Percentiles rank a stretch among this genome's conserved stretches.
phyloP scores from a whole-genome alignment of 2,329 filamentous ascomycete species.

The Botrytis paeoniae region DNA sequence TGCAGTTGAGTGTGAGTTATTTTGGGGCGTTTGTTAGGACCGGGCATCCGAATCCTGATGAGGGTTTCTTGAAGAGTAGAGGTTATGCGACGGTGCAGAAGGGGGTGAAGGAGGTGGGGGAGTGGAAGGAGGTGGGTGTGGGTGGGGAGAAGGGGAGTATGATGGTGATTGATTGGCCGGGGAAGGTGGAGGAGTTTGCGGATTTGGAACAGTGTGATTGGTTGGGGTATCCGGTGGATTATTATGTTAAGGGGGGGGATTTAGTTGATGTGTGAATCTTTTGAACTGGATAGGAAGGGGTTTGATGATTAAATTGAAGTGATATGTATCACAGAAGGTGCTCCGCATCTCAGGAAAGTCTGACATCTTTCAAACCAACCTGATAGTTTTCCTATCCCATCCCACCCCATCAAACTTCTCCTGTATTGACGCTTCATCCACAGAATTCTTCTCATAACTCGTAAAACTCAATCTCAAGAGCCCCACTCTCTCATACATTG shows the following conservation, averaged over 20 bases:
- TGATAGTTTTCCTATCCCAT: not conserved
- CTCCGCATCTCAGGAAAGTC: too few relatives aligned
- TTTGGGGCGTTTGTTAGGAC: slow-evolving; percentile 48
- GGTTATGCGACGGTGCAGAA: slow-evolving; percentile 40
- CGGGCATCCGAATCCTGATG: slow-evolving; percentile 46
- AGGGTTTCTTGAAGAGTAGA: slow-evolving; percentile 43
- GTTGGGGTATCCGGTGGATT: slow-evolving; percentile 44
- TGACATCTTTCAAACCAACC: too few relatives aligned
- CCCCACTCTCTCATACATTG: not conserved
- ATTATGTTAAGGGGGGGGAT: slow-evolving; percentile 41
- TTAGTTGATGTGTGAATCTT: not conserved
- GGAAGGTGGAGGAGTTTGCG: slow-evolving; percentile 41
- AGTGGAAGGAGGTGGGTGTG: slow-evolving; percentile 41
- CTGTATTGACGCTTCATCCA: not conserved
- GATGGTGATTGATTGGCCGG: slow-evolving; percentile 46
- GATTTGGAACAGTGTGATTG: slow-evolving; percentile 49
- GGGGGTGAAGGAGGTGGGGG: slow-evolving; percentile 6
- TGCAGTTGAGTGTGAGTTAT: slow-evolving; percentile 46
- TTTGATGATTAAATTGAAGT: not conserved
- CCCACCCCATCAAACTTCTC: not conserved
- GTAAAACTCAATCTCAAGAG: not conserved
- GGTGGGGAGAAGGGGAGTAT: slow-evolving; percentile 41
- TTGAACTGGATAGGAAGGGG: too few relatives aligned
- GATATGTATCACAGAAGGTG: too few relatives aligned
- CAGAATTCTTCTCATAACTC: not conserved